Evolutionary conservation across 306 rosid genomes (phyloP).

Genomic region (Vigna radiata): DNA sequence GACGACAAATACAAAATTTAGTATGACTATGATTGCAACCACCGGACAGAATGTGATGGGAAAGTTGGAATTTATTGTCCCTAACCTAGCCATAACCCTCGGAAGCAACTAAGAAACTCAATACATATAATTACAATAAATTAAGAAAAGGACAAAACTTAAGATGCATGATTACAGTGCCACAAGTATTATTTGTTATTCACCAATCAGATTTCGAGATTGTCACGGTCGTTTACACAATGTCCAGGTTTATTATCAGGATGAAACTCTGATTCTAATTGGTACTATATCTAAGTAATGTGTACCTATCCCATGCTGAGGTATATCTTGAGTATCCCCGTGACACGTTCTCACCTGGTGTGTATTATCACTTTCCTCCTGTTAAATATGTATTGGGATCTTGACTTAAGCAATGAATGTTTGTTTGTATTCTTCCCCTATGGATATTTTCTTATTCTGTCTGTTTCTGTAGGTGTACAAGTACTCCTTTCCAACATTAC

Average conservation of each 20-base stretch:
- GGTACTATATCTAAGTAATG: no score
- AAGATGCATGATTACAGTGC: neutral
- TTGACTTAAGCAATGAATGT: neutral
- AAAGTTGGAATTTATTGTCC: constrained; percentile 30
- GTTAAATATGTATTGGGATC: neutral
- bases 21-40: constrained; percentile 6
- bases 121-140: neutral
- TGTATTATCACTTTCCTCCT: neutral
- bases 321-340: neutral
- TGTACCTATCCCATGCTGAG: neutral
- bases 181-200: no score
- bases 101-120: constrained; percentile 34
- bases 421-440: no score
- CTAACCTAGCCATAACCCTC: constrained; percentile 26
- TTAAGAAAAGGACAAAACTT: neutral
- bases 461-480: no score
- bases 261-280: no score
- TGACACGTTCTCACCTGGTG: neutral
- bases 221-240: no score
- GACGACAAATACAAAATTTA: neutral
- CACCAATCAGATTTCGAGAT: no score
- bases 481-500: neutral
- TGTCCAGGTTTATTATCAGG: no score
- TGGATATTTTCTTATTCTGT: no score
- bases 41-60: constrained; percentile 5